phyloP scores from a whole-genome alignment of 345 rosid species.

The Aethionema arabicum region DNA sequence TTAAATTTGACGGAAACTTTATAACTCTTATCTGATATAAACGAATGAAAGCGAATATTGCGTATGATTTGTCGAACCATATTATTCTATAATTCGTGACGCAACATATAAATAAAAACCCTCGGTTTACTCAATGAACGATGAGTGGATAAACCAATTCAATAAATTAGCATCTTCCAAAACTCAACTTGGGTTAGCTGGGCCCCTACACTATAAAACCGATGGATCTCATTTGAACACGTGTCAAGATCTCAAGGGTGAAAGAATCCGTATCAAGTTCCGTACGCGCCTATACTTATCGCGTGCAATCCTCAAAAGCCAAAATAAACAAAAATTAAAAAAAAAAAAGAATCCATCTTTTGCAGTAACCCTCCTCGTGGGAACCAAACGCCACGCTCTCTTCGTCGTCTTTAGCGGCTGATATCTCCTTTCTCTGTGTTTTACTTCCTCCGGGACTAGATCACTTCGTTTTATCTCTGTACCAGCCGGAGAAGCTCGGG shows the following conservation, averaged over 20 bases:
- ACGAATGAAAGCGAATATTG: no score
- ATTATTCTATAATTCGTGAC: no score
- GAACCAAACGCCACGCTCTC: conserved; percentile 21
- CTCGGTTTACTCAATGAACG: not conserved
- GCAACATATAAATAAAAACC: not conserved
- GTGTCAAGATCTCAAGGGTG: conserved; percentile 14
- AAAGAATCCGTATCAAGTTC: conserved; percentile 29
- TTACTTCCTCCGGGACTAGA: conserved; percentile 4
- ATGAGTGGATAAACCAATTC: conserved; percentile 9
- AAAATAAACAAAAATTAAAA: no score
- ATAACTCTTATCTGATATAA: no score
- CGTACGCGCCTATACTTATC: not conserved
- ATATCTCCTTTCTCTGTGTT: not conserved
- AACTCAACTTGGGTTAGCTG: conserved; percentile 13
- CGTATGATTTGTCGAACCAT: no score
- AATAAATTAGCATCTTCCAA: conserved; percentile 2
- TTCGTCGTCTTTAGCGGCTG: conserved; percentile 14
- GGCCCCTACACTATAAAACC: conserved; percentile 20
- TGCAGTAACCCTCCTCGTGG: not conserved
- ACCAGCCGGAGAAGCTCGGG: not conserved
- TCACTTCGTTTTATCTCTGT: not conserved
- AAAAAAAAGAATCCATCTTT: conserved; percentile 16
- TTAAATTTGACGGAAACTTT: no score
- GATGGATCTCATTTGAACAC: conserved; percentile 15
- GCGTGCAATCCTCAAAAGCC: not conserved